phyloP scores from a whole-genome alignment of 768 basidiomycete genomes.

The Podaxis mareebaensis region DNA sequence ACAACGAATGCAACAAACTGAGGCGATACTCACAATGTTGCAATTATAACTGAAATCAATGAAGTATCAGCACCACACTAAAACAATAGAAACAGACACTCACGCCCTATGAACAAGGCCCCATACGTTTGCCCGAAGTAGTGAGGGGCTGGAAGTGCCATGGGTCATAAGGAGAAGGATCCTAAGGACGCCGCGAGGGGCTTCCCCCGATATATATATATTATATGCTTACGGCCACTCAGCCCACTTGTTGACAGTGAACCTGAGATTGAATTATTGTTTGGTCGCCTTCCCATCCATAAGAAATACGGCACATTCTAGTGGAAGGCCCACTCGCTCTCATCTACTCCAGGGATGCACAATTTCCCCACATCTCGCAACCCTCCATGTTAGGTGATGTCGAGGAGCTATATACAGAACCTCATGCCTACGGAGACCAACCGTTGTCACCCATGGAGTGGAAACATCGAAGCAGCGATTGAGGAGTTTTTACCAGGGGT shows the following conservation, averaged over 20 bases:
- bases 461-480: no score
- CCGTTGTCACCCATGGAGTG: no score
- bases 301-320: no score
- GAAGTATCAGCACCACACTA: not conserved
- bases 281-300: not conserved
- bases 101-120: conserved; percentile 24
- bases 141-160: not conserved
- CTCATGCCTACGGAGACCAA: no score
- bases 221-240: not conserved
- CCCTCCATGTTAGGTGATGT: no score
- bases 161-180: not conserved
- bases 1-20: not conserved
- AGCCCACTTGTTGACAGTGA: not conserved
- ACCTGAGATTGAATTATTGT: not conserved
- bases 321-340: no score
- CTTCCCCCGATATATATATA: not conserved
- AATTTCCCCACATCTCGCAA: no score
- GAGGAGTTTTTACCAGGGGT: no score
- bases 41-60: not conserved
- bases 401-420: no score
- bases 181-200: not conserved
- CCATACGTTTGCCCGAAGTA: conserved; percentile 21
- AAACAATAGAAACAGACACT: not conserved
- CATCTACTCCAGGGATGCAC: no score
- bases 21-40: conserved; percentile 5